Conservation (phyloP, 768 basidiomycete species). For the Glaciozyma antarctica region DNA sequence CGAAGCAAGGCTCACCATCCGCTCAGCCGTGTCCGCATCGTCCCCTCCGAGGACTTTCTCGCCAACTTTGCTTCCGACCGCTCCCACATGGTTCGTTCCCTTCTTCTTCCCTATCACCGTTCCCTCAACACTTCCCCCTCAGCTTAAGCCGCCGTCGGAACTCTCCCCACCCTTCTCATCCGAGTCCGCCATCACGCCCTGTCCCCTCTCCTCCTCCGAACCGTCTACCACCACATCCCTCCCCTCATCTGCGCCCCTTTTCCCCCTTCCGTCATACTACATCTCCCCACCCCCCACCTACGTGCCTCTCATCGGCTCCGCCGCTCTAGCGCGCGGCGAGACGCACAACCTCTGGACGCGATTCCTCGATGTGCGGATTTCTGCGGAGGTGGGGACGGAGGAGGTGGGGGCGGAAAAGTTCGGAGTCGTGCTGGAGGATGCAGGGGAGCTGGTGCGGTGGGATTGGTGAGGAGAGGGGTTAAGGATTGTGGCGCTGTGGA, state of each 20-base stretch:
- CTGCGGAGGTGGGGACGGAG: background rate
- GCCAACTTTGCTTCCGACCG: slow-evolving; percentile 29
- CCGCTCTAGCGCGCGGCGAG: background rate
- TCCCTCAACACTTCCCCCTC: background rate
- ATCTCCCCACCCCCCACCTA: slow-evolving; percentile 8
- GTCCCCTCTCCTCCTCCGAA: background rate
- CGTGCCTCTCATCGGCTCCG: slow-evolving; percentile 2
- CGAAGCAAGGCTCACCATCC: background rate
- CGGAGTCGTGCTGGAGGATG: background rate
- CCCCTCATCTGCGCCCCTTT: background rate
- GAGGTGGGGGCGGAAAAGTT: background rate
- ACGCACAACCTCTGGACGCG: slow-evolving; percentile 24
- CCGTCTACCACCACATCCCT: background rate
- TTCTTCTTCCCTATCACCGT: background rate
- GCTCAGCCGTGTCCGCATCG: slow-evolving; percentile 26
- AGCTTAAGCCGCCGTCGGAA: background rate
- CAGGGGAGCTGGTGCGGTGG: background rate
- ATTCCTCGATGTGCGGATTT: slow-evolving; percentile 21
- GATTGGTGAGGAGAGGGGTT: background rate
- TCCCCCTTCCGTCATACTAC: background rate
- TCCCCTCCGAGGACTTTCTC: slow-evolving; percentile 8
- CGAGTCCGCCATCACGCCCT: background rate
- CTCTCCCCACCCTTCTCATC: background rate
- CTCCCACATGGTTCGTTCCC: slow-evolving; percentile 24
- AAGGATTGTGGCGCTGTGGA: background rate